A percentile compares a stretch with the other conserved stretches of the same genome.
These are phyloP conservation scores for Pseudozyma tsukubaensis DNA, from an alignment of 1,284 basidiomycete genomes.

Conservation along the genomic window DNA sequence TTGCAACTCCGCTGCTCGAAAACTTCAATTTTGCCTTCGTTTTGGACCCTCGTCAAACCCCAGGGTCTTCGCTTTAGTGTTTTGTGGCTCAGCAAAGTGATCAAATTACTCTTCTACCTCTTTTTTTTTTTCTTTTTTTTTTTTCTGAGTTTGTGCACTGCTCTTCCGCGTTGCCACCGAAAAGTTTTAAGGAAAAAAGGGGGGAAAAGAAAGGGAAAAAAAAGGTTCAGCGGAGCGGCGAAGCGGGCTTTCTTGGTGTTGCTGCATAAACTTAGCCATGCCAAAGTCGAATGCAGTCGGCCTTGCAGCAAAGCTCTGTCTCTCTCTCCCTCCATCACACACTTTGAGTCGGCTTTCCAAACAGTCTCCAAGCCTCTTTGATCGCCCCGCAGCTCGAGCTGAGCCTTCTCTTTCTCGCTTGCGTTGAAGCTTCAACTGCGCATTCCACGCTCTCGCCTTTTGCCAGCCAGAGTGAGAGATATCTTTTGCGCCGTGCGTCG, in stretches of 20 bases:
- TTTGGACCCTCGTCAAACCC: background rate
- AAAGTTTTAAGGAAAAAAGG: too few relatives aligned
- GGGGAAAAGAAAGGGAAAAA: too few relatives aligned
- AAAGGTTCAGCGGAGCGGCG: too few relatives aligned
- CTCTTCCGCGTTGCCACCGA: background rate
- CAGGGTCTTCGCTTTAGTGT: background rate
- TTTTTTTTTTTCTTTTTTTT: background rate
- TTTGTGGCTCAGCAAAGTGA: background rate
- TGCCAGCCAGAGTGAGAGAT: too few relatives aligned
- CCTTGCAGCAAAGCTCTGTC: constrained; percentile 1
- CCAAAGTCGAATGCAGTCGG: constrained; percentile 1
- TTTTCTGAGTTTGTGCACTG: background rate
- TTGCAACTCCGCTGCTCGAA: background rate
- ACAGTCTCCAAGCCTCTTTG: too few relatives aligned
- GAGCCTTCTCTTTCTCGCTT: too few relatives aligned
- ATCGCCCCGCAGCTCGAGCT: too few relatives aligned
- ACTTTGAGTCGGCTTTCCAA: too few relatives aligned
- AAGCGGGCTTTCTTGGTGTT: background rate
- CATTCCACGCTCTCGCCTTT: too few relatives aligned
- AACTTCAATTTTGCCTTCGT: background rate
- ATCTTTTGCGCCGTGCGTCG: too few relatives aligned
- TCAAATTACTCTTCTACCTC: background rate
- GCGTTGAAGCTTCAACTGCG: too few relatives aligned
- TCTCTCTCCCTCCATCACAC: background rate
- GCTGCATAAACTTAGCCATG: too few relatives aligned